Evolutionary conservation across 1,284 basidiomycete genomes (phyloP).

Genomic region (Irpex sp.): DNA sequence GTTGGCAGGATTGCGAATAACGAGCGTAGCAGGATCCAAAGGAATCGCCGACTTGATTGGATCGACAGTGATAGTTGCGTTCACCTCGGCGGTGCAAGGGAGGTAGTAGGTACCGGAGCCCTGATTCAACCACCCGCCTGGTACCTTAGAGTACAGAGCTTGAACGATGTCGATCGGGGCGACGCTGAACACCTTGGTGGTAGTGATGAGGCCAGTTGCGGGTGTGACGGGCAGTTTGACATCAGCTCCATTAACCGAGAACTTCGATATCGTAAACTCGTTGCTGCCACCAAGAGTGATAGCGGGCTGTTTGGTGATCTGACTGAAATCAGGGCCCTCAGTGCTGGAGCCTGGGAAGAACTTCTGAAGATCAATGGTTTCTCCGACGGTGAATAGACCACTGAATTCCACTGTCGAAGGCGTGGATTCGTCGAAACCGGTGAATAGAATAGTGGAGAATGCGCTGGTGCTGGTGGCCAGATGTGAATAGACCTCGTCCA

Average conservation of each 20-base stretch:
- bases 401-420: not conserved
- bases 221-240: not conserved
- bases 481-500: conserved; percentile 1
- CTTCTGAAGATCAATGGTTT: not conserved
- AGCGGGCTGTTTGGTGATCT: conserved; percentile 3
- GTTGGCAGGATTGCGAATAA: conserved; percentile 1
- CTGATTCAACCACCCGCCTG: not conserved
- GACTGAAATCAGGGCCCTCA: conserved; percentile 1
- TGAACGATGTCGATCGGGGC: conserved; percentile 1
- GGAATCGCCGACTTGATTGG: conserved; percentile 1
- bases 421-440: conserved; percentile 1
- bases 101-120: conserved; percentile 2
- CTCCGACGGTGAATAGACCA: conserved; percentile 12
- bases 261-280: conserved; percentile 2
- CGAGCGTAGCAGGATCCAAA: conserved; percentile 4
- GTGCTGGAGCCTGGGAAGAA: not conserved
- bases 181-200: not conserved
- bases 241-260: not conserved
- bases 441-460: conserved; percentile 7
- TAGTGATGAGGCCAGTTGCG: not conserved
- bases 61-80: not conserved
- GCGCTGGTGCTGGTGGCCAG: conserved; percentile 1
- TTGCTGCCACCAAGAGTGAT: conserved; percentile 1
- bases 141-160: not conserved
- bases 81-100: conserved; percentile 7